Evolutionary conservation across 2,329 filamentous ascomycete species (phyloP).

Genomic region (Botrytis sinoallii): DNA sequence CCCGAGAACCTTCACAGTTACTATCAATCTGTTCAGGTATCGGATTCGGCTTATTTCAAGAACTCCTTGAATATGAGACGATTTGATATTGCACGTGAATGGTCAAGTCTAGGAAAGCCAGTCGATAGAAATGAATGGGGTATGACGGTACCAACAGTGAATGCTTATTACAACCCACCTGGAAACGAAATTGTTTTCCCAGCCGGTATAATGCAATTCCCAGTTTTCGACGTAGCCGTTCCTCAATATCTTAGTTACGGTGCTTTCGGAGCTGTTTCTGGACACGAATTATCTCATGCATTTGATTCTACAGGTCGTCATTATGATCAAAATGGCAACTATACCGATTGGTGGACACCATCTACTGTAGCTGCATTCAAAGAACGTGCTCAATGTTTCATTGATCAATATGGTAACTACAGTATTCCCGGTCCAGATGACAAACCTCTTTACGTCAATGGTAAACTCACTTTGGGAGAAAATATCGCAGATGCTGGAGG

Average conservation of each 20-base stretch:
- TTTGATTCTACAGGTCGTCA: conserved; percentile 65
- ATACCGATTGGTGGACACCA: conserved; percentile 65
- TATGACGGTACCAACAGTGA: conserved; percentile 60
- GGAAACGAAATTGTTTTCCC: conserved; percentile 66
- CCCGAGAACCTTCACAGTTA: conserved; percentile 53
- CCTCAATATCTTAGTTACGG: conserved; percentile 66
- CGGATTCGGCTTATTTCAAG: conserved; percentile 51
- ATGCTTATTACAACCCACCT: conserved; percentile 59
- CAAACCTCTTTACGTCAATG: conserved; percentile 59
- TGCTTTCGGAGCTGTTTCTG: conserved; percentile 64
- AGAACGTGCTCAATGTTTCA: conserved; percentile 60
- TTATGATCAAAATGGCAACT: conserved; percentile 63
- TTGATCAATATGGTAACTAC: conserved; percentile 64
- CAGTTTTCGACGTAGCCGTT: conserved; percentile 60
- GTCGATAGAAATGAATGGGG: conserved; percentile 59
- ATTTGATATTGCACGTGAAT: conserved; percentile 49
- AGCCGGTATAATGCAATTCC: conserved; percentile 67
- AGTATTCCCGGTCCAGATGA: conserved; percentile 55
- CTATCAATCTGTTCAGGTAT: conserved; percentile 53
- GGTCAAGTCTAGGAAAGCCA: conserved; percentile 58
- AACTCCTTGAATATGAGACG: conserved; percentile 53
- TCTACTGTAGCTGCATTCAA: conserved; percentile 56
- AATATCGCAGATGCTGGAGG: conserved; percentile 72
- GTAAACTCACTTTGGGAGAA: conserved; percentile 61
- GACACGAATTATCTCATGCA: conserved; percentile 68